Conservation (phyloP, 2,329 filamentous ascomycete species). For the Ceratocystis huliohia region DNA sequence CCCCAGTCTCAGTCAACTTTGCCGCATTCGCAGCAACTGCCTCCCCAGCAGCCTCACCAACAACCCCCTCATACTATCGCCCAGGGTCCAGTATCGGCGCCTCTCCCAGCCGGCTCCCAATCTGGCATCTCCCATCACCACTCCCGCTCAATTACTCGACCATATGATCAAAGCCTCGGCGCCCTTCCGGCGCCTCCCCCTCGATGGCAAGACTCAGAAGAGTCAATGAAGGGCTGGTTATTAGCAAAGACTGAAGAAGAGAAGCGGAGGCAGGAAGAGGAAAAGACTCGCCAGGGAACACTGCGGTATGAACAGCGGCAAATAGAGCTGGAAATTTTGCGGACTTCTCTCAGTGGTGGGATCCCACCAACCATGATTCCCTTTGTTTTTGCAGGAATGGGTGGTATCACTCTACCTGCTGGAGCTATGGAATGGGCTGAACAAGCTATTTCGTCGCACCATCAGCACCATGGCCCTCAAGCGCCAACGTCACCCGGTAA, state of each 20-base stretch:
- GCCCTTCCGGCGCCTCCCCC: conserved; percentile 51
- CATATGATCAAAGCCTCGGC: conserved; percentile 29
- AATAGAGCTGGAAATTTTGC: conserved; percentile 60
- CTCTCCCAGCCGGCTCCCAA: conserved; percentile 19
- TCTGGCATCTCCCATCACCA: conserved; percentile 17
- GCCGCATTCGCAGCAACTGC: neutral
- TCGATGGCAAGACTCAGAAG: conserved; percentile 55
- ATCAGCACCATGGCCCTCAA: conserved; percentile 26
- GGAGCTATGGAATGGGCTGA: conserved; percentile 55
- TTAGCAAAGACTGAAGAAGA: conserved; percentile 62
- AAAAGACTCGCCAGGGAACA: conserved; percentile 51
- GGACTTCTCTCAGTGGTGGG: conserved; percentile 54
- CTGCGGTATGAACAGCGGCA: conserved; percentile 59
- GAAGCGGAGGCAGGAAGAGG: conserved; percentile 59
- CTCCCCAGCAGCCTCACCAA: neutral
- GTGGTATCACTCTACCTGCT: conserved; percentile 47
- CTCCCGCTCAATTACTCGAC: conserved; percentile 21
- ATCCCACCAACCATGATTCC: conserved; percentile 64
- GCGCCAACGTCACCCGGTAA: conserved; percentile 21
- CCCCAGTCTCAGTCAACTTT: conserved; percentile 1
- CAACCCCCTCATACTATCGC: neutral
- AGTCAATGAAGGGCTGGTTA: conserved; percentile 60
- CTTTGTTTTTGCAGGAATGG: conserved; percentile 61
- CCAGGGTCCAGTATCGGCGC: conserved; percentile 13
- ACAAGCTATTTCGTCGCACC: conserved; percentile 42